A percentile compares a stretch with the other conserved stretches of the same genome.
Conservation (phyloP, 257 asterid genomes). For the Verbascum thapsus region DNA sequence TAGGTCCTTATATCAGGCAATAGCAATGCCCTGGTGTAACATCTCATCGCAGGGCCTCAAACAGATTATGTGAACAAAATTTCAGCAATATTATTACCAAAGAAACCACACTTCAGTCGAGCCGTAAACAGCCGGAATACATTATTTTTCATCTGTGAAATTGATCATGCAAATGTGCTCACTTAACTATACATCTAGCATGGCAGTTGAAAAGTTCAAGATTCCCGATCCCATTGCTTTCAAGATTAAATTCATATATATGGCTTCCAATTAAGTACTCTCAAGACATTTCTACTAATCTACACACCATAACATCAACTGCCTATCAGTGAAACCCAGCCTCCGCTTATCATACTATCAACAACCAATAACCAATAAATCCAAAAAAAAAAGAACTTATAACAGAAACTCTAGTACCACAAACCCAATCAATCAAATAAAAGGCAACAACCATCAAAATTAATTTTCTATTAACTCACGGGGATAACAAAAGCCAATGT, state of each 20-base stretch:
- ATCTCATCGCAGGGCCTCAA: background rate
- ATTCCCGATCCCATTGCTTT: background rate
- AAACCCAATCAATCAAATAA: background rate
- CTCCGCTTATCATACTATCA: background rate
- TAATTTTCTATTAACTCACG: slow-evolving; percentile 46
- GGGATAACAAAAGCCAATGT: slow-evolving; percentile 87
- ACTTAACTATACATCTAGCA: background rate
- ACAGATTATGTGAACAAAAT: background rate
- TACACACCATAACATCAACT: background rate
- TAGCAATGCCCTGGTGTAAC: background rate
- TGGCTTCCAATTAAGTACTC: background rate
- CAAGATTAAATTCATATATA: background rate
- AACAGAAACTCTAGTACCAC: background rate
- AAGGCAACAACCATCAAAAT: background rate
- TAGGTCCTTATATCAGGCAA: background rate
- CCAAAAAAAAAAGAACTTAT: background rate
- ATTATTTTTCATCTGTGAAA: slow-evolving; percentile 1
- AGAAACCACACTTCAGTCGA: too few relatives aligned
- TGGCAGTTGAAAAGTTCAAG: background rate
- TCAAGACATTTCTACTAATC: background rate
- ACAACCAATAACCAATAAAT: background rate
- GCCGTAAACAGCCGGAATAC: too few relatives aligned
- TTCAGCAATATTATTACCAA: background rate
- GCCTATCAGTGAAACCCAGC: background rate
- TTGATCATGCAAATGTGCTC: too few relatives aligned